Evolutionary conservation across 225 moss, liverwort and hornwort species (phyloP).

Genomic region (Ulota crispa): DNA sequence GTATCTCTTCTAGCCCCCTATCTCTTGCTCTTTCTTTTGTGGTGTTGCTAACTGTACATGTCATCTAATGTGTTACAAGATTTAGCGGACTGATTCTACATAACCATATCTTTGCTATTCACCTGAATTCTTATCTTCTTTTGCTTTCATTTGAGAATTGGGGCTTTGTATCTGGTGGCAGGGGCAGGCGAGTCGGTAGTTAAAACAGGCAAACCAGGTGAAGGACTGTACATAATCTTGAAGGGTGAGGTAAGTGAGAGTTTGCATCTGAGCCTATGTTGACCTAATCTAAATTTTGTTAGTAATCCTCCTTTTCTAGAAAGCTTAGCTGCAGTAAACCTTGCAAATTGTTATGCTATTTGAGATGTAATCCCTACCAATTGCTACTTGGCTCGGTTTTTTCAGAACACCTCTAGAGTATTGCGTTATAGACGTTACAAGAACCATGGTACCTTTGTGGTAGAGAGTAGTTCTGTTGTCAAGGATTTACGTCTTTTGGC

Average conservation of each 20-base stretch:
- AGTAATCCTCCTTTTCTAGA: not conserved
- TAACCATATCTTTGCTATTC: not conserved
- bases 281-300: not conserved
- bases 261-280: constrained; percentile 1
- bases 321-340: constrained; percentile 2
- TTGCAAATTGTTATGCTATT: not conserved
- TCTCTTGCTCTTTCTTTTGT: not conserved
- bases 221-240: constrained; percentile 73
- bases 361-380: not conserved
- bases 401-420: not conserved
- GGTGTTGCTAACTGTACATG: not conserved
- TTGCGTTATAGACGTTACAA: not conserved
- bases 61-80: not conserved
- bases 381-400: not conserved
- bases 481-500: not conserved
- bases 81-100: not conserved
- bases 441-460: not conserved
- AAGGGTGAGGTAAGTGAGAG: constrained; percentile 60
- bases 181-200: constrained; percentile 57
- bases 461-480: not conserved
- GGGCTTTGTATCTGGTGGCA: constrained; percentile 30
- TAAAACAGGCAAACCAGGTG: constrained; percentile 44
- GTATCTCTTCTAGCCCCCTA: constrained; percentile 14
- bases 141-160: constrained; percentile 2
- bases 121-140: not conserved